Evolutionary conservation across 1,139 yeast species (phyloP).

Genomic region (Suhomyces ambrosiae): DNA sequence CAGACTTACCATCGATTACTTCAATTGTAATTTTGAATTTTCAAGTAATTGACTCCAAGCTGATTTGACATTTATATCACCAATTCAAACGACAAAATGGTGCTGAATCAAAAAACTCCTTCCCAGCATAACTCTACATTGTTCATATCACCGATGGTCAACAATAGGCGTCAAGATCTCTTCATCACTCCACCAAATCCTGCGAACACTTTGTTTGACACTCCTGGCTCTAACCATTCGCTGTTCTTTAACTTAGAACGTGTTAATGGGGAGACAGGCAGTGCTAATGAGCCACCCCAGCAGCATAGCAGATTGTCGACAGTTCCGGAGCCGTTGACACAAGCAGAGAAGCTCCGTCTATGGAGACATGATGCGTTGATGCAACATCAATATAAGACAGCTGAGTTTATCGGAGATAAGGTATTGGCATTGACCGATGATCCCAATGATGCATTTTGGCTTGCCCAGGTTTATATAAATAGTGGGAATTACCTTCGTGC

Average conservation of each 20-base stretch:
- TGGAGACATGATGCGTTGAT: constrained; percentile 95
- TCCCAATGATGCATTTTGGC: constrained; percentile 94
- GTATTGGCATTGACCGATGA: constrained; percentile 78
- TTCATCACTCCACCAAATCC: constrained; percentile 62
- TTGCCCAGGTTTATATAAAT: constrained; percentile 83
- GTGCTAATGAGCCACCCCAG: constrained; percentile 19
- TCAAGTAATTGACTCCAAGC: too few relatives aligned
- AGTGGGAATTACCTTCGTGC: constrained; percentile 82
- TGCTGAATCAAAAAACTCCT: constrained; percentile 39
- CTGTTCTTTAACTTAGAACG: constrained; percentile 42
- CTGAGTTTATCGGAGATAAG: constrained; percentile 91
- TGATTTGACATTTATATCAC: too few relatives aligned
- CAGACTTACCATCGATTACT: too few relatives aligned
- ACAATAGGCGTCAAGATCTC: constrained; percentile 48
- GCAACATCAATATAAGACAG: constrained; percentile 91
- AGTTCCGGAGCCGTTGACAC: constrained; percentile 55
- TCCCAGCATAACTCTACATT: constrained; percentile 63
- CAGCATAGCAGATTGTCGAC: constrained; percentile 12
- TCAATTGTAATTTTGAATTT: neutral
- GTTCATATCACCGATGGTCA: constrained; percentile 61
- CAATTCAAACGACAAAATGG: constrained; percentile 27
- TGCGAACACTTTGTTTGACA: constrained; percentile 41
- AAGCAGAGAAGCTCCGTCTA: constrained; percentile 80
- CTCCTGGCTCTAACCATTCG: constrained; percentile 45
- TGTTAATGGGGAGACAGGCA: constrained; percentile 17